phyloP scores from a whole-genome alignment of 192 early-diverging fungal species.

The Lunasporangiospora selenospora region DNA sequence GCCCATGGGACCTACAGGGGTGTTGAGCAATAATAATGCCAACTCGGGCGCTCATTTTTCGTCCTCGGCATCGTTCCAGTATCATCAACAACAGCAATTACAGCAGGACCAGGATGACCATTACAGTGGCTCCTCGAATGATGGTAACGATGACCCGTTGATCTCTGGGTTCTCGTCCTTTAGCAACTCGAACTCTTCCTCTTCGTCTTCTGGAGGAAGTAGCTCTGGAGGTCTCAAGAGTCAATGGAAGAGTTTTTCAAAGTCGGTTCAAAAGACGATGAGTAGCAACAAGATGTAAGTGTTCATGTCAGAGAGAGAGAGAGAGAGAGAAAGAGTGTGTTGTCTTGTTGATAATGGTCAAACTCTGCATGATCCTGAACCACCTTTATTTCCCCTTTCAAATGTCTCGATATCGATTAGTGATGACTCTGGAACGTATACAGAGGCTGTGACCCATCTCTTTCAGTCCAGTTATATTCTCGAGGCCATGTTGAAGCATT shows the following conservation, averaged over 20 bases:
- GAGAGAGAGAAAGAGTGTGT: too few relatives aligned
- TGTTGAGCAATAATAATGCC: too few relatives aligned
- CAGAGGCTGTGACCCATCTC: conserved; percentile 17
- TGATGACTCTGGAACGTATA: conserved; percentile 27
- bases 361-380: too few relatives aligned
- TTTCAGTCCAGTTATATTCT: conserved; percentile 33
- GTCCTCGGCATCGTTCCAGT: too few relatives aligned
- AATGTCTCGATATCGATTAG: too few relatives aligned
- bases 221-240: conserved; percentile 16
- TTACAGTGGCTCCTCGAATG: background rate
- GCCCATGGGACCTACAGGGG: too few relatives aligned
- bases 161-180: too few relatives aligned
- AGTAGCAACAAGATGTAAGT: conserved; percentile 34
- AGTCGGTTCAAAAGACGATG: conserved; percentile 38
- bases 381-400: too few relatives aligned
- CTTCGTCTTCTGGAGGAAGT: background rate
- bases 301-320: too few relatives aligned
- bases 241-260: conserved; percentile 37
- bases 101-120: background rate
- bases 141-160: background rate
- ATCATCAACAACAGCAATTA: background rate
- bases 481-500: conserved; percentile 33
- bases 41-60: too few relatives aligned
- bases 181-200: too few relatives aligned
- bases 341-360: too few relatives aligned